A percentile compares a stretch with the other conserved stretches of the same genome.
Evolutionary conservation across 768 basidiomycete species (phyloP).

Genomic region (Tylopilus cervinicoccineus): DNA sequence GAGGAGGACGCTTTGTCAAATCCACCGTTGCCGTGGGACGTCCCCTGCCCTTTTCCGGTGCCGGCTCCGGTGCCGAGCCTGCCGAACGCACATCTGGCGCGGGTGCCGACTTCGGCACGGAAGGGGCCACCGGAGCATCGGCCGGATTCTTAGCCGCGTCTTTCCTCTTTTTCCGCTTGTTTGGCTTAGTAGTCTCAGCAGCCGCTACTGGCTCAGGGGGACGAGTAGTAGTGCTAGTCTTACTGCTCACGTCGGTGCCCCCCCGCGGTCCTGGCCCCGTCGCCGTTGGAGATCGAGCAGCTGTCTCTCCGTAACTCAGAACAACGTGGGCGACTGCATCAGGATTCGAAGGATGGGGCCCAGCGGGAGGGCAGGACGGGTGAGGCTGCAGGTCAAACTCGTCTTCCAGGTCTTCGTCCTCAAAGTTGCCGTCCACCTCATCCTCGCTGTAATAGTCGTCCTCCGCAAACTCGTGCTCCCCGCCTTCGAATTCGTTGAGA

Average conservation of each 20-base stretch:
- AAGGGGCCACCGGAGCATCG: slow-evolving; percentile 21
- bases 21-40: slow-evolving; percentile 32
- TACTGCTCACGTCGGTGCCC: slow-evolving; percentile 21
- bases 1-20: slow-evolving; percentile 38
- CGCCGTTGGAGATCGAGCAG: slow-evolving; percentile 11
- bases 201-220: slow-evolving; percentile 19
- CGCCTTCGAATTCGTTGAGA: slow-evolving; percentile 35
- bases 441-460: slow-evolving; percentile 48
- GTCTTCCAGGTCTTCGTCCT: slow-evolving; percentile 35
- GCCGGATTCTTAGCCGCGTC: slow-evolving; percentile 22
- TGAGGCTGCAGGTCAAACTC: slow-evolving; percentile 28
- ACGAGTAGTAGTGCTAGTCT: slow-evolving; percentile 27
- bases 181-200: slow-evolving; percentile 20
- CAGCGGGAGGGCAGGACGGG: slow-evolving; percentile 18
- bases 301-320: slow-evolving; percentile 38
- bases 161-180: slow-evolving; percentile 47
- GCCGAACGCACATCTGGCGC: slow-evolving; percentile 21
- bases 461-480: slow-evolving; percentile 35
- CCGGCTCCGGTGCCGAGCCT: slow-evolving; percentile 31
- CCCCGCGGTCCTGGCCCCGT: slow-evolving; percentile 7
- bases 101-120: slow-evolving; percentile 29
- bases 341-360: slow-evolving; percentile 16
- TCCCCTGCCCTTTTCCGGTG: slow-evolving; percentile 30
- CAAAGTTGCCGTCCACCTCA: slow-evolving; percentile 40
- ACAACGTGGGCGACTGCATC: slow-evolving; percentile 36